phyloP scores from a whole-genome alignment of 441 rosid species.

The Sinapis alba region DNA sequence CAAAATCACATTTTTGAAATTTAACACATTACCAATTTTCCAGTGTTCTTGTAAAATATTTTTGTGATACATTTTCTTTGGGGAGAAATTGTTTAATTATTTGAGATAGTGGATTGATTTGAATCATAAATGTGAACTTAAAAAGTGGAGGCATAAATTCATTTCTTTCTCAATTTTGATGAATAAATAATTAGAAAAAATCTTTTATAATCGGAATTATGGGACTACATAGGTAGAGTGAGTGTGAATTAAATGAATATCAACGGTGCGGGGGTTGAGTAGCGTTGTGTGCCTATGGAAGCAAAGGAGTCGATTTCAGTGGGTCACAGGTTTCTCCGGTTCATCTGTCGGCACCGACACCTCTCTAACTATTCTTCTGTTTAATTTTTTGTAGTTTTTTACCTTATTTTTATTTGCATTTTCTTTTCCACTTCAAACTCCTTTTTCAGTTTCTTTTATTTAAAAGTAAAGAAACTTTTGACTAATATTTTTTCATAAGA shows the following conservation, averaged over 20 bases:
- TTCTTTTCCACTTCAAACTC: neutral
- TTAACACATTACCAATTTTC: neutral
- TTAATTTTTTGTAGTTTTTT: constrained; percentile 1
- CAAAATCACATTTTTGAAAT: neutral
- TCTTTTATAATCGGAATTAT: neutral
- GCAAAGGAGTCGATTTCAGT: constrained; percentile 34
- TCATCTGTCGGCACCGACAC: constrained; percentile 42
- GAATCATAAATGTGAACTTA: neutral
- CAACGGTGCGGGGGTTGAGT: constrained; percentile 19
- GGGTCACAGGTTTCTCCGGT: constrained; percentile 35
- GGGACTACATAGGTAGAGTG: constrained; percentile 9
- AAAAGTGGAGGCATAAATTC: neutral
- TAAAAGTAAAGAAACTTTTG: constrained; percentile 3
- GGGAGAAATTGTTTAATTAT: neutral
- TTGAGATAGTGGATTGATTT: neutral
- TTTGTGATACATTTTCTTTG: neutral
- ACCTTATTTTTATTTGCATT: neutral
- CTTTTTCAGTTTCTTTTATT: neutral
- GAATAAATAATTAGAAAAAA: neutral
- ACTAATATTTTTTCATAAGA: constrained; percentile 5
- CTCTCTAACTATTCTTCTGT: constrained; percentile 18
- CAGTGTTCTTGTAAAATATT: neutral
- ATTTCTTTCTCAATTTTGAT: neutral
- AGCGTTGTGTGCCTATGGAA: constrained; percentile 33
- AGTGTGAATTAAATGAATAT: constrained; percentile 28